Base-by-base conservation (phyloP, 1,284 basidiomycete species). In the Violaceomyces palustris region DNA sequence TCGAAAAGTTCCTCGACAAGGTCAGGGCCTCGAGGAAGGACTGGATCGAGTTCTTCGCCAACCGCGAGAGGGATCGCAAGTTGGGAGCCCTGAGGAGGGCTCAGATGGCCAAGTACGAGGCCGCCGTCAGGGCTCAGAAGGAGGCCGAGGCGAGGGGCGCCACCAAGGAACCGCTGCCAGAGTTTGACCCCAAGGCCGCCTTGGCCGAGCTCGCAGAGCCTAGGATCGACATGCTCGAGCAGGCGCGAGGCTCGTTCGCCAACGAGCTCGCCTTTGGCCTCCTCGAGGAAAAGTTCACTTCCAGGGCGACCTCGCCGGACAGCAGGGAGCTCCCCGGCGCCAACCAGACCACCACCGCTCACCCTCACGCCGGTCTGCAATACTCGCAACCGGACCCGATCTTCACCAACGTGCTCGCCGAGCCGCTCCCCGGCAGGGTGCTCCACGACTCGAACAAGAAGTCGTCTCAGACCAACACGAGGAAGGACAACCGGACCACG, bases 331-430 rank as follows among this genome's bases (percentile, higher is more conserved):
- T 66, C 1, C 45, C 52, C 11, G 45, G 61, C 23, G 31, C 48
- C 1, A 52, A 49, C 14, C 52, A 66, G 32, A 54, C 61, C 4
- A 53, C 29, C 27, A 51, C 62, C 8, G 37, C 60, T 19, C 68
- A 71, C 30, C 51, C 58, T 11, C 50, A 61, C 28, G 64, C 50
- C 8, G 68, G 68, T 3, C 25, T 71, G 42, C 68, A 71, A 48
- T 71, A 66, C 40, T 52, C 57, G 10, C 60, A 63, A 40, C 68
- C 68, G 9, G 68, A 71, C 45, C 42, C 39, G 8, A 65, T 71
- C 50, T 67, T 61, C 43, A 32, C 66, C 5, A 25, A 36, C 27
- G 24, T 68, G 21, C 50, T 71, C 11, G 47, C 51, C 24, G 61
- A 62, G 31, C 58, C 59, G 10, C 3, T 64, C 4, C 64, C 52